Percentiles rank a stretch among this genome's conserved stretches.
Evolutionary conservation across 805 yeast species (phyloP).

Genomic region (Deakozyma indianensis): DNA sequence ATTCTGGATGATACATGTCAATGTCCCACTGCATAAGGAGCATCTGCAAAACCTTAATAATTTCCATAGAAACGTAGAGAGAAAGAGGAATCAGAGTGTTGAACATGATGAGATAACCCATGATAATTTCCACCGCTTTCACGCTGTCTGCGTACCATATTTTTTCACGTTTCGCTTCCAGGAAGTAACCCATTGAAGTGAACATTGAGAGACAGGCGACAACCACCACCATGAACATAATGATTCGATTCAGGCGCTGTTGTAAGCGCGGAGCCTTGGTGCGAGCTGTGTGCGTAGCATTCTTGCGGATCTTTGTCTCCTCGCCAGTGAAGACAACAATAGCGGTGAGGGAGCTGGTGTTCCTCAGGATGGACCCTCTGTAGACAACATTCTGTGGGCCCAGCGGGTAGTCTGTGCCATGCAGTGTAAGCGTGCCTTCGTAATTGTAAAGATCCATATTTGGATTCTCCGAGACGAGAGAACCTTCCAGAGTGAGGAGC

Average conservation of each 20-base stretch:
- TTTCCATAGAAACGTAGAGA: slow-evolving; percentile 90
- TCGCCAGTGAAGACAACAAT: slow-evolving; percentile 87
- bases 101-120: slow-evolving; percentile 96
- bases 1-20: slow-evolving; percentile 79
- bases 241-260: slow-evolving; percentile 65
- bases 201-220: slow-evolving; percentile 65
- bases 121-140: slow-evolving; percentile 75
- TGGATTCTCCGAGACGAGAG: slow-evolving; percentile 71
- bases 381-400: slow-evolving; percentile 75
- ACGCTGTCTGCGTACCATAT: slow-evolving; percentile 77
- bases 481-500: slow-evolving; percentile 37
- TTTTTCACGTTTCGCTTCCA: slow-evolving; percentile 22
- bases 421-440: slow-evolving; percentile 66
- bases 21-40: slow-evolving; percentile 74
- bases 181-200: slow-evolving; percentile 58
- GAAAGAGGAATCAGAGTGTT: slow-evolving; percentile 93
- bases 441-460: slow-evolving; percentile 88
- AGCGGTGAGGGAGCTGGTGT: slow-evolving; percentile 63
- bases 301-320: slow-evolving; percentile 91
- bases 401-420: slow-evolving; percentile 38
- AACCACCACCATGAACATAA: slow-evolving; percentile 72
- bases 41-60: slow-evolving; percentile 80
- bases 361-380: slow-evolving; percentile 81
- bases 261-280: slow-evolving; percentile 90
- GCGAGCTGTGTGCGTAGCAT: slow-evolving; percentile 78